A percentile compares a stretch with the other conserved stretches of the same genome.
phyloP scores from a whole-genome alignment of 106 monocot species.

The Alisma plantagoaquatica region DNA sequence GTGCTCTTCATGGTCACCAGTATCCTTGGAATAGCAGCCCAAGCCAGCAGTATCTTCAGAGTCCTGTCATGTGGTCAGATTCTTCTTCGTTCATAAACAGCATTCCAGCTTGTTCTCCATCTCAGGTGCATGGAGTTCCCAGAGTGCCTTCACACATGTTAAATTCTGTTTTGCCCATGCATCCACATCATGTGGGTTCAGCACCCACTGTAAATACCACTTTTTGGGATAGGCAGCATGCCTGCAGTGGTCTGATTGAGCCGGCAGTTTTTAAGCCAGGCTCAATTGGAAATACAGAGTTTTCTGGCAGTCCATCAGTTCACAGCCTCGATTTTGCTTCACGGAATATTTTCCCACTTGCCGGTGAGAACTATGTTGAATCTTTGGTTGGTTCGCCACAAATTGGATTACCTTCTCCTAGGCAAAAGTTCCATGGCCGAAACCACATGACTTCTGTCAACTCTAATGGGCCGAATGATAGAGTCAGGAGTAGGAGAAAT shows the following conservation, averaged over 20 bases:
- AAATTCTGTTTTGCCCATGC: conserved; percentile 21
- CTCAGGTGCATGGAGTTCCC: conserved; percentile 44
- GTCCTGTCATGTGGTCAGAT: conserved; percentile 21
- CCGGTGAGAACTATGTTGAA: conserved; percentile 34
- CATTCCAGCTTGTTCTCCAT: conserved; percentile 15
- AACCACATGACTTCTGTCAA: conserved; percentile 33
- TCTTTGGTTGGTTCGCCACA: conserved; percentile 32
- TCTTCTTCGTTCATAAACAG: conserved; percentile 21
- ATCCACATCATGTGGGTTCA: conserved; percentile 72
- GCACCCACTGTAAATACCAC: conserved; percentile 65
- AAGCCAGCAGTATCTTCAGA: conserved; percentile 4
- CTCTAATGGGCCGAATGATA: conserved; percentile 39
- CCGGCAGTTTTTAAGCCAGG: conserved; percentile 39
- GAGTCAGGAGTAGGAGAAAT: conserved; percentile 48
- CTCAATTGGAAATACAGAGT: conserved; percentile 56
- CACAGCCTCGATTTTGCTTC: conserved; percentile 42
- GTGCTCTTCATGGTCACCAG: conserved; percentile 4
- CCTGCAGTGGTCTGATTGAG: conserved; percentile 21
- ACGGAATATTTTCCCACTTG: conserved; percentile 34
- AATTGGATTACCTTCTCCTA: conserved; percentile 42
- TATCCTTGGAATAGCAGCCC: conserved; percentile 1
- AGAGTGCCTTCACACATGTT: conserved; percentile 53
- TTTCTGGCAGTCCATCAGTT: conserved; percentile 39
- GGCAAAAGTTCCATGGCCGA: conserved; percentile 61
- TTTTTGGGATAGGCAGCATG: conserved; percentile 44